Evolutionary conservation across 129 eudicot genomes (phyloP).

Genomic region (Rutidosis leptorrhynchoides): DNA sequence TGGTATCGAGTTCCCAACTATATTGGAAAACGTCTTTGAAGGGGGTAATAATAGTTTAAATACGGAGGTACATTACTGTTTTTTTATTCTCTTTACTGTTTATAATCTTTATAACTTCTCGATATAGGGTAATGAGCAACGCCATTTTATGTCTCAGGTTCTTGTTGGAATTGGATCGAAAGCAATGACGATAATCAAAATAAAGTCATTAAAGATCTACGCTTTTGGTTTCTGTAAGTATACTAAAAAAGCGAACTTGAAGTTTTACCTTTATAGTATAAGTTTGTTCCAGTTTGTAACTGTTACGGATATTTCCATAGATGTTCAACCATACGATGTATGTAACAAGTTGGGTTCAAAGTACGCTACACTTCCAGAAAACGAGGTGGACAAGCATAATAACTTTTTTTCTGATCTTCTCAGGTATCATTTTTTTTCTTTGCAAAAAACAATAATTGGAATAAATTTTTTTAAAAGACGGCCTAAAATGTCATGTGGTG

Average conservation of each 20-base stretch:
- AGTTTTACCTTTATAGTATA: conserved; percentile 1
- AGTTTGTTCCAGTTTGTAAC: conserved; percentile 21
- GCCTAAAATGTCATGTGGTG: conserved; percentile 24
- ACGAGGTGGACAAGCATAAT: conserved; percentile 52
- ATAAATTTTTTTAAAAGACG: background rate
- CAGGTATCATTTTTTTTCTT: no score
- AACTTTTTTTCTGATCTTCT: conserved; percentile 75
- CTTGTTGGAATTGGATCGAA: conserved; percentile 99
- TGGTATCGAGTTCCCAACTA: conserved; percentile 87
- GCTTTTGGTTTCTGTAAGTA: conserved; percentile 96
- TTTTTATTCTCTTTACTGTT: conserved; percentile 8
- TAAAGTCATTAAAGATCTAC: conserved; percentile 81
- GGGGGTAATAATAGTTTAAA: conserved; percentile 49
- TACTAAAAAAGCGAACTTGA: conserved; percentile 10
- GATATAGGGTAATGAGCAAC: background rate
- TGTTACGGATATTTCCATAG: conserved; percentile 35
- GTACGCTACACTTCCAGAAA: conserved; percentile 56
- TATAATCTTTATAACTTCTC: conserved; percentile 2
- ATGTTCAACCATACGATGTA: conserved; percentile 85
- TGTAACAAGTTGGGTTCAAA: conserved; percentile 89
- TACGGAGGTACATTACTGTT: conserved; percentile 56
- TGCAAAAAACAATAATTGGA: conserved; percentile 3
- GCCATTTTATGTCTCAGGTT: conserved; percentile 46
- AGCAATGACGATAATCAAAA: conserved; percentile 69
- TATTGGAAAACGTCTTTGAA: conserved; percentile 50